Evolutionary conservation across 441 rosid genomes (phyloP), one percentile per base, ranked within the genome.

Genomic region (Geranium incanum): DNA sequence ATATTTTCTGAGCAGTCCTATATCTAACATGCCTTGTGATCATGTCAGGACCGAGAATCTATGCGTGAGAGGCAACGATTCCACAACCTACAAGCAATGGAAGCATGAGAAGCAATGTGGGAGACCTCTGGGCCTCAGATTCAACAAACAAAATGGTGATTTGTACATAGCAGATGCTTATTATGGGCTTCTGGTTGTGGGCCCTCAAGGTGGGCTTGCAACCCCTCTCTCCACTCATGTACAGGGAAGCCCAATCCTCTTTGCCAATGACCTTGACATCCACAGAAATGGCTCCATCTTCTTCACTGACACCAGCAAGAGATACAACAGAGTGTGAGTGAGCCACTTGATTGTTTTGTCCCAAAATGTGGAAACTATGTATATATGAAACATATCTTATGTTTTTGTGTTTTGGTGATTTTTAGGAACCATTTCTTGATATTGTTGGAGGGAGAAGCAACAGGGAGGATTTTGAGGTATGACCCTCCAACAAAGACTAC

Each of bases 41-140:
- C 11, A 57, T 57, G 15, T 50, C 23, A 94, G 97, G 99, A 88
- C 94, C 67, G 94, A 89, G 85, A 83, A 86, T 80, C 69, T 77
- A 50, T 95, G 97, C 38, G 86, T 75, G 6, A 84, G 82, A 80
- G 97, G 97, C 6, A 87, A 84, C 6, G 91, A 95, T 70, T 92
- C 99, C 45, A 90, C 97, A 5, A 92, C 96, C 33, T 41, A 79
- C 0, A 92, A 88, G 89, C 99, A 95, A 76, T 92, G 97, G 97
- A 90, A 84, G 79, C 84, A 87, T 9, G 97, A 95, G 95, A 92
- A 81, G 76, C 71, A 45, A 62, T 95, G 97, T 36, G 97, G 97
- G 13, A 78, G 97, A 70, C 99, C 99, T 1, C 90, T 95, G 2
- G 97, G 99, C 19, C 78, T 95, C 38, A 76, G 99, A 72, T 95